These are phyloP conservation scores for Rhynchospora pubera DNA, from an alignment of 176 grass and related monocot genomes.

Conservation along the genomic window DNA sequence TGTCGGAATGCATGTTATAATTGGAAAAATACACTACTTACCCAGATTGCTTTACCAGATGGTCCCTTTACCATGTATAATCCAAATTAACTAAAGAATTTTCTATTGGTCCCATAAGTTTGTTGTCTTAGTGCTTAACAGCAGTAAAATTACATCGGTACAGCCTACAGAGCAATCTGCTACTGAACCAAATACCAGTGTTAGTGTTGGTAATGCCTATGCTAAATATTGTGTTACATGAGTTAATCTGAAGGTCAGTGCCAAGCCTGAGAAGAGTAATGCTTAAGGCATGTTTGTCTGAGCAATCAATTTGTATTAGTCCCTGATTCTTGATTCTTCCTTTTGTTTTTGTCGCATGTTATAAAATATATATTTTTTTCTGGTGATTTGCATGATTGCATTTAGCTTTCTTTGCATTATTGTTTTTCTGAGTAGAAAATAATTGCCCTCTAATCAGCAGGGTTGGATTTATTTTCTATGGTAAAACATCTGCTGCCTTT, in stretches of 20 bases:
- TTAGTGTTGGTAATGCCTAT: background rate
- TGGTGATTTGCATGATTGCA: background rate
- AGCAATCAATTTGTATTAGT: background rate
- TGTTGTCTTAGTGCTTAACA: slow-evolving; percentile 5
- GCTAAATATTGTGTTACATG: background rate
- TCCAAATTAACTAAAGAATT: background rate
- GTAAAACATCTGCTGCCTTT: slow-evolving; percentile 15
- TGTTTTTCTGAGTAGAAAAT: slow-evolving; percentile 1
- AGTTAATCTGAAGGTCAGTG: background rate
- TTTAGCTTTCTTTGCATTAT: background rate
- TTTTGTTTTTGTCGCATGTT: too few relatives aligned
- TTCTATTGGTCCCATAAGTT: too few relatives aligned
- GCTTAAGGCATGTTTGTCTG: background rate
- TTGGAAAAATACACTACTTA: background rate
- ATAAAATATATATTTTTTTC: background rate
- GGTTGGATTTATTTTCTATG: slow-evolving; percentile 17
- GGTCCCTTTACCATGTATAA: background rate
- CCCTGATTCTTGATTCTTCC: background rate
- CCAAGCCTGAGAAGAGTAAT: background rate
- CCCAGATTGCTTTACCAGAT: background rate
- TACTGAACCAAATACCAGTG: background rate
- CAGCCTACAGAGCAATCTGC: background rate
- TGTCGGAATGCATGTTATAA: background rate
- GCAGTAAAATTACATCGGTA: background rate
- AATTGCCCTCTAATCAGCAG: slow-evolving; percentile 20